Base-by-base conservation (phyloP, 163 green algal species). In the Scenedesmus sp. region DNA sequence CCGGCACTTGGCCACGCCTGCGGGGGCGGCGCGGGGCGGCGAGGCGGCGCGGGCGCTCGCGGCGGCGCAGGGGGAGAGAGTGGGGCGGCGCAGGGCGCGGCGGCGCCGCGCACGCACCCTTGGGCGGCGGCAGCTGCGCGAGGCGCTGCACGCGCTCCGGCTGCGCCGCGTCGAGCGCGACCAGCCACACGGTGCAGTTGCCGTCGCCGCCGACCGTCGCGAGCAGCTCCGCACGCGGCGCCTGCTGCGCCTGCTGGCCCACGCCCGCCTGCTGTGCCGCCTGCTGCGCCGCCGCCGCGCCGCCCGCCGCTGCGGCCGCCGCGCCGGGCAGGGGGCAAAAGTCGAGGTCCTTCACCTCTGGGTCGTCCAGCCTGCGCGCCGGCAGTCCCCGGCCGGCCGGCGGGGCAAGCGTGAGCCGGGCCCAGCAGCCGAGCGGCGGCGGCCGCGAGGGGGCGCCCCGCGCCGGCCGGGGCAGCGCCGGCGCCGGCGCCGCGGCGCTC, bases 301-400 rank as follows among this genome's bases (percentile, higher is more conserved):
- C n/a, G n/a, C n/a, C n/a, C n/a, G n/a, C n/a, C n/a, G n/a, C n/a
- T n/a, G n/a, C n/a, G n/a, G n/a, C n/a, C n/a, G n/a, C n/a, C n/a
- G n/a, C n/a, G n/a, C 60, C 33, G 28, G 45, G 34, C 24, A n/a
- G 36, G 24, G 64, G 63, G 18, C 47, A 66, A 48, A 81, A 81
- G 50, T 81, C 74, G 2, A 81, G 17, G n/a, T 81, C 74, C 53
- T 81, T 81, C 39, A 81, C 74, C 54, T 77, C 69, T 39, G 50
- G 47, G 31, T 67, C 62, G 22, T 75, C 14, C 2, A 81, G 53
- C 63, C 74, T 81, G 74, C 31, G 4, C 31, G n/a, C n/a, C n/a
- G n/a, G n/a, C n/a, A n/a, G n/a, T n/a, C n/a, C n/a, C n/a, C n/a
- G n/a, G n/a, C n/a, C n/a, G n/a, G n/a, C n/a, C n/a, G n/a, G n/a